phyloP scores from a whole-genome alignment of 2,329 filamentous ascomycete species.

The Fusarium staphyleae region DNA sequence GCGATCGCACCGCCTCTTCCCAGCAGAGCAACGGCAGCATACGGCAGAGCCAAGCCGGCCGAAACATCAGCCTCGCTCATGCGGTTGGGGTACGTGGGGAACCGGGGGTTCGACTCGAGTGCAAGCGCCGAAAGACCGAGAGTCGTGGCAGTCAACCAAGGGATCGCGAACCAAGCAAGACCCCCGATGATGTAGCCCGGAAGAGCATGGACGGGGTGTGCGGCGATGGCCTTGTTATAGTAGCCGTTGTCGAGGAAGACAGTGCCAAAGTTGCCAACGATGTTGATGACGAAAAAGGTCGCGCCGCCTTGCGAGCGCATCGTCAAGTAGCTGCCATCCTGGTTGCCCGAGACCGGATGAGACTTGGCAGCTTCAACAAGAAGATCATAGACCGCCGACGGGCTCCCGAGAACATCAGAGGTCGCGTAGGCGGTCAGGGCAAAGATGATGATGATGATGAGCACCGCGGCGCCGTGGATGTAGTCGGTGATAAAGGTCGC shows the following conservation, averaged over 20 bases:
- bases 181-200: conserved; percentile 91
- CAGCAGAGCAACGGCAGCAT: conserved; percentile 81
- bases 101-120: conserved; percentile 74
- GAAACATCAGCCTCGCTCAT: conserved; percentile 78
- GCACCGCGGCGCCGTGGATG: conserved; percentile 79
- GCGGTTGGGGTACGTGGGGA: conserved; percentile 75
- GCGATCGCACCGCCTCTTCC: conserved; percentile 82
- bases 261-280: conserved; percentile 80
- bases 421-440: conserved; percentile 82
- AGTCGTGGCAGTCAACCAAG: conserved; percentile 88
- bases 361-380: conserved; percentile 70
- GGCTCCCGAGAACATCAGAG: conserved; percentile 74
- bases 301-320: conserved; percentile 75
- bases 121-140: conserved; percentile 84
- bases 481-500: conserved; percentile 86
- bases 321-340: conserved; percentile 81
- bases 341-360: conserved; percentile 81
- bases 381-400: conserved; percentile 77
- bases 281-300: conserved; percentile 91
- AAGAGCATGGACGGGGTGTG: conserved; percentile 81
- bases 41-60: conserved; percentile 82
- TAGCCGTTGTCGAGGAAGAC: conserved; percentile 91
- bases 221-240: conserved; percentile 94
- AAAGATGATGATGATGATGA: conserved; percentile 86
- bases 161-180: conserved; percentile 88